A percentile compares a stretch with the other conserved stretches of the same genome.
Evolutionary conservation across 2,329 filamentous ascomycete species (phyloP).

Genomic region (Hymenoscyphus scutula): DNA sequence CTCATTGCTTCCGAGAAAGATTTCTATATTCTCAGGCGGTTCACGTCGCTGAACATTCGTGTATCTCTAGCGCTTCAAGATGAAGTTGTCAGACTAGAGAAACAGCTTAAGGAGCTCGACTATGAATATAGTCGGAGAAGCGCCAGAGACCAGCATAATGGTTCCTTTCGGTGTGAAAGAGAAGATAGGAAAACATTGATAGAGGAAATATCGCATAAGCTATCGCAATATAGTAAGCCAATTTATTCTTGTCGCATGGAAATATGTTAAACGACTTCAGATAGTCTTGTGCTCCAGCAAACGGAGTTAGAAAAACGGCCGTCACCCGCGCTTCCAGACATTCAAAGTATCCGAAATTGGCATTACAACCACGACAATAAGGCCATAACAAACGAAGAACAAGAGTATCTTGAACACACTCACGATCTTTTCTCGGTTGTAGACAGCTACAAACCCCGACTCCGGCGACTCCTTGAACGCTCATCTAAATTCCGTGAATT

Average conservation of each 20-base stretch:
- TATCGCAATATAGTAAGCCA: conserved; percentile 32
- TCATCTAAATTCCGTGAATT: conserved; percentile 16
- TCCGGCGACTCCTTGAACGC: conserved; percentile 24
- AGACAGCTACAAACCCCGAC: conserved; percentile 20
- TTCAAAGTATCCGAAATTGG: conserved; percentile 24
- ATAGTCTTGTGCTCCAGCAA: conserved; percentile 32
- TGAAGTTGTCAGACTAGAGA: conserved; percentile 35
- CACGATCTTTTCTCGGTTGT: conserved; percentile 29
- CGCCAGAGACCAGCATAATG: conserved; percentile 31
- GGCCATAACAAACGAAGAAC: conserved; percentile 20
- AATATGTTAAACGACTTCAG: conserved; percentile 15
- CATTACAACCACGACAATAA: conserved; percentile 17
- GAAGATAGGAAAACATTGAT: conserved; percentile 25
- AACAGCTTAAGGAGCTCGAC: conserved; percentile 34
- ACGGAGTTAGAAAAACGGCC: conserved; percentile 22
- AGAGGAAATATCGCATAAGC: conserved; percentile 16
- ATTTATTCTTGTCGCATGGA: neutral
- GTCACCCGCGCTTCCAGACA: conserved; percentile 11
- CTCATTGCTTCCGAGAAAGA: conserved; percentile 37
- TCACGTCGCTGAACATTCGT: conserved; percentile 35
- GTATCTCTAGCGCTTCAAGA: conserved; percentile 38
- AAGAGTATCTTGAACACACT: conserved; percentile 18
- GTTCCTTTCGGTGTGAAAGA: conserved; percentile 31
- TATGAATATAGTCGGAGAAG: conserved; percentile 22
- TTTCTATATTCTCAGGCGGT: conserved; percentile 38